Conservation (phyloP, 2,329 filamentous ascomycete species). For the Emmonsiellopsis sp. region DNA sequence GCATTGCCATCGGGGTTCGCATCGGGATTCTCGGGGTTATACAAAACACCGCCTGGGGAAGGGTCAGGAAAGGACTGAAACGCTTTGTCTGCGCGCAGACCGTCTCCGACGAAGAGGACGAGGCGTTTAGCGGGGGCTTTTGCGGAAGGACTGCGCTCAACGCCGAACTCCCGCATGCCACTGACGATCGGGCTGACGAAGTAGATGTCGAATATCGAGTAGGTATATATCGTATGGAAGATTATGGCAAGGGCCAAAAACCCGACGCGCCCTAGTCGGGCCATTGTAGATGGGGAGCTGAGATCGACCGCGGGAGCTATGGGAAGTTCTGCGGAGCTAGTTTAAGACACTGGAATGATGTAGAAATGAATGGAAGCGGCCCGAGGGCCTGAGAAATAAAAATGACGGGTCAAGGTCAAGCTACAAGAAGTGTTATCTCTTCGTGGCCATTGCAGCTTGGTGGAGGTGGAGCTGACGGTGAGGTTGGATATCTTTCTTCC, state of each 20-base stretch:
- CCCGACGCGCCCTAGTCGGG: constrained; percentile 58
- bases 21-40: constrained; percentile 6
- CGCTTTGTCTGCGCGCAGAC: constrained; percentile 92
- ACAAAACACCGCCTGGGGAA: constrained; percentile 40
- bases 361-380: background rate
- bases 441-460: too few relatives aligned
- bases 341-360: background rate
- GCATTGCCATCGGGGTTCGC: constrained; percentile 44
- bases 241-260: constrained; percentile 82
- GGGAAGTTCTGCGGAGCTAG: background rate
- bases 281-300: constrained; percentile 24
- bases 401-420: too few relatives aligned
- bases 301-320: background rate
- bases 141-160: constrained; percentile 50
- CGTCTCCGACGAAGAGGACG: constrained; percentile 94
- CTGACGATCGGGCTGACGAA: constrained; percentile 96
- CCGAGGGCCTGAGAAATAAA: too few relatives aligned
- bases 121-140: constrained; percentile 80
- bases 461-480: too few relatives aligned
- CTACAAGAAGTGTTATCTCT: too few relatives aligned
- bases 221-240: constrained; percentile 89
- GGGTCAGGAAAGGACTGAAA: constrained; percentile 91
- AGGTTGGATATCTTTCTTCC: too few relatives aligned
- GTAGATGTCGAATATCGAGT: constrained; percentile 97
- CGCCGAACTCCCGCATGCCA: constrained; percentile 76